These are phyloP conservation scores for Boletus eberwhitei DNA, from an alignment of 768 basidiomycete genomes.

Conservation along the genomic window DNA sequence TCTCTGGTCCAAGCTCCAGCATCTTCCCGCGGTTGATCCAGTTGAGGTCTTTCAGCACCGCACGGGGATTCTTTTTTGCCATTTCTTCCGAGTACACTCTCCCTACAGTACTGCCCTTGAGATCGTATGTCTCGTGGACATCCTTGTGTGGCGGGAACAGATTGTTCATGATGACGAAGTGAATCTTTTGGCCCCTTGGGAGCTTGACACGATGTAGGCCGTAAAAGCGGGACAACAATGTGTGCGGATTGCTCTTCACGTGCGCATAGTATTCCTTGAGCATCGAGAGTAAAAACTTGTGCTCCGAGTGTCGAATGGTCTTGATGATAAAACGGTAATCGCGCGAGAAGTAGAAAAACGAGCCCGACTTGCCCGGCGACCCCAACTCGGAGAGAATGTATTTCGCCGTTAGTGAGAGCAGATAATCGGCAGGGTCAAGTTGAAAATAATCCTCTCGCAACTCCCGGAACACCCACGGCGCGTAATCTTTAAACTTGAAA, in stretches of 20 bases:
- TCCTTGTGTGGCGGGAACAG: slow-evolving; percentile 97
- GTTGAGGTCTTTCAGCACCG: slow-evolving; percentile 93
- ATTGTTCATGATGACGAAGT: slow-evolving; percentile 99
- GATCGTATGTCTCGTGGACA: slow-evolving; percentile 95
- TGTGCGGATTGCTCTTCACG: slow-evolving; percentile 88
- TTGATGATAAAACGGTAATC: slow-evolving; percentile 99
- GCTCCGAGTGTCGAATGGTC: slow-evolving; percentile 92
- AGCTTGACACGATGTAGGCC: slow-evolving; percentile 97
- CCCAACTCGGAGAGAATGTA: slow-evolving; percentile 98
- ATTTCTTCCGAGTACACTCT: slow-evolving; percentile 85
- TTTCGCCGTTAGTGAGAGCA: slow-evolving; percentile 92
- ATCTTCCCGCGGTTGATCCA: slow-evolving; percentile 81
- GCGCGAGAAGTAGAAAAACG: slow-evolving; percentile 98
- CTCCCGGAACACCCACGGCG: slow-evolving; percentile 96
- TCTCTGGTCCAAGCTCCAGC: slow-evolving; percentile 94
- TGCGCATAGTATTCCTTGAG: slow-evolving; percentile 83
- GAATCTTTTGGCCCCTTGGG: slow-evolving; percentile 90
- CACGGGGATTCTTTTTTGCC: slow-evolving; percentile 70
- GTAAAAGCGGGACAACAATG: slow-evolving; percentile 90
- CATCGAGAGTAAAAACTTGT: slow-evolving; percentile 86
- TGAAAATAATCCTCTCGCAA: slow-evolving; percentile 92
- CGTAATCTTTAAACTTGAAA: slow-evolving; percentile 99
- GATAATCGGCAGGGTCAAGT: slow-evolving; percentile 95
- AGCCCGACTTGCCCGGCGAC: slow-evolving; percentile 96
- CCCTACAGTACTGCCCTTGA: slow-evolving; percentile 93